Evolutionary conservation across 805 yeast genomes (phyloP).

Genomic region (Schwanniomyces yamadae): DNA sequence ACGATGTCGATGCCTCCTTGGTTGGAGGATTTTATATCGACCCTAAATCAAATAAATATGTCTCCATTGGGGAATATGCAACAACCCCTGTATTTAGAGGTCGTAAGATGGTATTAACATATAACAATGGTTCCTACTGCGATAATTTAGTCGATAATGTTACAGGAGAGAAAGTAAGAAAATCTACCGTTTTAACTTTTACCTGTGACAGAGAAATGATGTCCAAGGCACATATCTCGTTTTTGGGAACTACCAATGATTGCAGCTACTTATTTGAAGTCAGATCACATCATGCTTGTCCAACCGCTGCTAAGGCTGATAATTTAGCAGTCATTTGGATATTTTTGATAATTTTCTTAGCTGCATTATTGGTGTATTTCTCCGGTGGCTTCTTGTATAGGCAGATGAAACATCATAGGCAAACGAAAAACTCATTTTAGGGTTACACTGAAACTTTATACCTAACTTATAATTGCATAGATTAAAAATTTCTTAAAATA

Average conservation of each 20-base stretch:
- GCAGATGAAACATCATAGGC: slow-evolving; percentile 16
- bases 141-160: slow-evolving; percentile 32
- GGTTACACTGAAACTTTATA: too few species aligned
- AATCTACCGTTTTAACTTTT: slow-evolving; percentile 67
- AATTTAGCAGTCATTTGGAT: slow-evolving; percentile 58
- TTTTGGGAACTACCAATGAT: slow-evolving; percentile 68
- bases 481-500: too few species aligned
- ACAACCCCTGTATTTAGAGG: slow-evolving; percentile 69
- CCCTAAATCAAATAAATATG: slow-evolving; percentile 30
- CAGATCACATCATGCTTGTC: slow-evolving; percentile 82
- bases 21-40: slow-evolving; percentile 47
- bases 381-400: slow-evolving; percentile 39
- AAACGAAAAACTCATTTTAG: too few species aligned
- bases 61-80: slow-evolving; percentile 55
- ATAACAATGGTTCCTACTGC: slow-evolving; percentile 67
- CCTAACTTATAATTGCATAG: too few species aligned
- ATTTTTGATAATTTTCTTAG: slow-evolving; percentile 31
- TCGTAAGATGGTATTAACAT: slow-evolving; percentile 65
- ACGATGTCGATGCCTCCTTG: slow-evolving; percentile 36
- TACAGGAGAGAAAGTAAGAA: slow-evolving; percentile 49
- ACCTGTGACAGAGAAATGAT: slow-evolving; percentile 76
- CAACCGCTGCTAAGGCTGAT: slow-evolving; percentile 66
- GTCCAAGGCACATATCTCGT: slow-evolving; percentile 63
- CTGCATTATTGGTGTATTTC: slow-evolving; percentile 36
- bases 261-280: slow-evolving; percentile 86